Percentiles rank a stretch among this genome's conserved stretches.
phyloP scores from a whole-genome alignment of 768 basidiomycete genomes.

The Crepidotus variabilis region DNA sequence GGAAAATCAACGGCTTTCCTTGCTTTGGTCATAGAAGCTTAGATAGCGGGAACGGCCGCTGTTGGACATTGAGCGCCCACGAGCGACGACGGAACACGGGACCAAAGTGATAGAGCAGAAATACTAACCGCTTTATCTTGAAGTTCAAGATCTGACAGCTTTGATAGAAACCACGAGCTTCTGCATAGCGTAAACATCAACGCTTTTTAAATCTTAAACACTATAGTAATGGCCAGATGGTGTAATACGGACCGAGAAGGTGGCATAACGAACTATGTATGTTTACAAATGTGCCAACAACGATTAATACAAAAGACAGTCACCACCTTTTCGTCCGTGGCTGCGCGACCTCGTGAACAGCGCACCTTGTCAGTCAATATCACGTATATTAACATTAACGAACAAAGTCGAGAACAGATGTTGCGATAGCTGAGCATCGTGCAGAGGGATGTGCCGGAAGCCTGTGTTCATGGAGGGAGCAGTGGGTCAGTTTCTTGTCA shows the following conservation, averaged over 20 bases:
- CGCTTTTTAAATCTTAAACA: background rate
- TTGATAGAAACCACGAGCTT: background rate
- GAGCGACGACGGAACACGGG: background rate
- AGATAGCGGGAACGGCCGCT: background rate
- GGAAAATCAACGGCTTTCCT: too few species aligned
- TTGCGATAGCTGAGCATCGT: constrained; percentile 83
- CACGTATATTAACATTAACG: constrained; percentile 54
- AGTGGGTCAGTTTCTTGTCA: background rate
- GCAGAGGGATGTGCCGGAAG: constrained; percentile 85
- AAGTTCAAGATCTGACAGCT: too few species aligned
- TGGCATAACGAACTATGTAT: background rate
- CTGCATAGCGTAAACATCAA: background rate
- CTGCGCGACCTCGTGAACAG: background rate
- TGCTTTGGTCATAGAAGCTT: background rate
- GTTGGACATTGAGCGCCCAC: background rate
- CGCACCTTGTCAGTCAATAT: constrained; percentile 12
- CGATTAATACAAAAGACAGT: background rate
- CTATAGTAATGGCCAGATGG: background rate
- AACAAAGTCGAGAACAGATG: constrained; percentile 94
- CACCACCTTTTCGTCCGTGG: background rate
- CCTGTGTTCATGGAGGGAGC: constrained; percentile 39
- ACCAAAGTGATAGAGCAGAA: background rate
- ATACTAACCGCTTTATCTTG: too few species aligned
- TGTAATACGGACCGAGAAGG: background rate
- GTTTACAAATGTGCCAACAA: background rate